Base-by-base conservation (phyloP, 2,329 filamentous ascomycete species). In the Paecilomyces fulvus region DNA sequence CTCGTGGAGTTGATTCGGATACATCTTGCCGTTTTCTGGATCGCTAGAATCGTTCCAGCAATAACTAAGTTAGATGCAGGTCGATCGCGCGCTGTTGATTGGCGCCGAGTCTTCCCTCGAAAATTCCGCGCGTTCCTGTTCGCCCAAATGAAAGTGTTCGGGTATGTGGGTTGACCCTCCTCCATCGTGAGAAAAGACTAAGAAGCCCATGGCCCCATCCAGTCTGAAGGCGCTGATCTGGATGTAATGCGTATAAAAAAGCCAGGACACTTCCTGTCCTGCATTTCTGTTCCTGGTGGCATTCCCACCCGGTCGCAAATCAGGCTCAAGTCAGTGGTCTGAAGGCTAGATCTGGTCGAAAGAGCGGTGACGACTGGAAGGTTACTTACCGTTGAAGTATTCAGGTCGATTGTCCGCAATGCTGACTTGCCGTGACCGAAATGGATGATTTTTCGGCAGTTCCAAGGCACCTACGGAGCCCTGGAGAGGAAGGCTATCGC, bases 401-500 rank as follows among this genome's bases (percentile, higher is more conserved):
- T 14, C n/a, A 43, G n/a, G 37, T 17, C 37, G n/a, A 43, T 43
- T 43, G 7, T 52, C 30, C 21, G 51, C 8, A 52, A 52, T 52
- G 51, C 21, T 21, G 30, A n/a, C 25, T 12, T n/a, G 23, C 10
- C 7, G 17, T 11, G 51, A 30, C 12, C 51, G 37, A 49, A 25
- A 56, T 56, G 55, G 51, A 21, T 12, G 49, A 28, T 14, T 33
- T n/a, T 20, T 7, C 20, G 31, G 55, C 30, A 33, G 49, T 63
- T 50, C 69, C 71, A 43, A 61, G 73, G 49, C 67, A 75, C 54
- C 61, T 73, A 62, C 63, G 68, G 53, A 67, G 55, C 30, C 73
- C 71, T 1, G 74, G 73, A 20, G 69, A 75, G 28, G 74, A 77
- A 37, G 74, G 75, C 3, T 77, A 73, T 62, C 69, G 73, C 28